Base-by-base conservation (phyloP, 768 basidiomycete species). In the Termitomyces sp. region DNA sequence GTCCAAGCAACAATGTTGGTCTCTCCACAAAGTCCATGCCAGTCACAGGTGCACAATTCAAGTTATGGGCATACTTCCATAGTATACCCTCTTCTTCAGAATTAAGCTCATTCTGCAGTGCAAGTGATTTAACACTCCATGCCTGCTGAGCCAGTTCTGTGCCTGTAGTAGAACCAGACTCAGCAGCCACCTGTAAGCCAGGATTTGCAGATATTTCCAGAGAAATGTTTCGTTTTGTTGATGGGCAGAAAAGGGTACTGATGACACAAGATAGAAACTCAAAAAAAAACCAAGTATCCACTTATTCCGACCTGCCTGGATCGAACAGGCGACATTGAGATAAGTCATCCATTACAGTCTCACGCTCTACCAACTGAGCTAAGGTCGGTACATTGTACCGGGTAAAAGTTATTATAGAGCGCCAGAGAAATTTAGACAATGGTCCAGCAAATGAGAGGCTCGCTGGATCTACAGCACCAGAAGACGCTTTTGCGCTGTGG, bases 331-430 rank as follows among this genome's bases (percentile, higher is more conserved):
- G n/a, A n/a, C n/a, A n/a, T n/a, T n/a, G n/a, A n/a, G n/a, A n/a
- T n/a, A n/a, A n/a, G n/a, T n/a, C n/a, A 52, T 3, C 27, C 17
- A n/a, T 45, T 56, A 56, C 54, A 60, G 54, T 59, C 54, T 59
- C 50, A 51, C 59, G 54, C 49, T 56, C 58, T 59, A 17, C 58
- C 58, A 59, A 49, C 53, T 55, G 53, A 59, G 58, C 58, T 59
- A 59, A 46, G 37, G 57, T 45, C 51, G 44, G 51, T 37, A n/a
- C n/a, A n/a, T n/a, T n/a, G n/a, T n/a, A n/a, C n/a, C n/a, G n/a
- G n/a, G n/a, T n/a, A n/a, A n/a, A n/a, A n/a, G n/a, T n/a, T n/a
- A n/a, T n/a, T n/a, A n/a, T n/a, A n/a, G n/a, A n/a, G n/a, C n/a
- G n/a, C n/a, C n/a, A n/a, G n/a, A n/a, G n/a, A n/a, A n/a, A n/a